phyloP scores from a whole-genome alignment of 139 green algal species.

The Gonium pectorale region DNA sequence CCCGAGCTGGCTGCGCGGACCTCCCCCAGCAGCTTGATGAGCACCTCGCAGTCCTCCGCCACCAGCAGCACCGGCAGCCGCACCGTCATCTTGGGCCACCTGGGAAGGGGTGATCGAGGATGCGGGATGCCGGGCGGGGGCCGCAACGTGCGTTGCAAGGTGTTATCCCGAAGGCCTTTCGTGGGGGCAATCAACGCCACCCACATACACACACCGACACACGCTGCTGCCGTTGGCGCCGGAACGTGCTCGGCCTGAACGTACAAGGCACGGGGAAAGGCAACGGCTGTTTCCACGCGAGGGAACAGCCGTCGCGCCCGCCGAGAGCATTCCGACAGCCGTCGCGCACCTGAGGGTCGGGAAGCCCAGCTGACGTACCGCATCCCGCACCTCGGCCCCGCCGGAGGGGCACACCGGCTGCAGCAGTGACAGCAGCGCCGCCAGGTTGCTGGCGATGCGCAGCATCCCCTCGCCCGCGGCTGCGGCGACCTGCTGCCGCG shows the following conservation, averaged over 20 bases:
- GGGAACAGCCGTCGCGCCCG: no score
- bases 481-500: not conserved
- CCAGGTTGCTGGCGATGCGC: constrained; percentile 1
- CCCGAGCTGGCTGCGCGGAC: not conserved
- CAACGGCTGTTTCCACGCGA: no score
- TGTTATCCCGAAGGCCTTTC: no score
- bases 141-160: no score
- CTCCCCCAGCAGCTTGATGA: constrained; percentile 22
- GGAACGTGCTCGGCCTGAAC: no score
- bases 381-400: not conserved
- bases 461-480: not conserved
- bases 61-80: constrained; percentile 27
- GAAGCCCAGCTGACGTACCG: not conserved
- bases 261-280: no score
- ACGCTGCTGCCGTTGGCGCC: no score
- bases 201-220: no score
- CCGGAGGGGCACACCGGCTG: constrained; percentile 19
- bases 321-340: no score
- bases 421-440: constrained; percentile 21
- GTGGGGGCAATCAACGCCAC: no score
- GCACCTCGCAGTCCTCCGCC: constrained; percentile 30
- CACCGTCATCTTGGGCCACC: constrained; percentile 20
- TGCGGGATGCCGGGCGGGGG: no score
- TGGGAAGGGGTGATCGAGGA: not conserved
- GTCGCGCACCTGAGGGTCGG: constrained; percentile 9